phyloP scores from a whole-genome alignment of 1,284 basidiomycete species.

The Apiotrichum laibachii region DNA sequence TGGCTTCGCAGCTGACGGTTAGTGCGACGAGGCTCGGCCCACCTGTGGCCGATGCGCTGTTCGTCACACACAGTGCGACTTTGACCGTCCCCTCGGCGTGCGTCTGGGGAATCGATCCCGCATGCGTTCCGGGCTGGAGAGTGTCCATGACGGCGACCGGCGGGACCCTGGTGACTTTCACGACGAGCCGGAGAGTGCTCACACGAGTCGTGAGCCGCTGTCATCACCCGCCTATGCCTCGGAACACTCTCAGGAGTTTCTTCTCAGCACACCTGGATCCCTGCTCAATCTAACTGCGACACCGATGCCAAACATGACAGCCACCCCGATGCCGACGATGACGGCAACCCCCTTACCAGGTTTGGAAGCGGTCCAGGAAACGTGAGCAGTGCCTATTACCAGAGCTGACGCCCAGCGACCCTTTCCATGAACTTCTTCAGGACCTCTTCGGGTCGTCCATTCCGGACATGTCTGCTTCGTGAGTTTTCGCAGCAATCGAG shows the following conservation, averaged over 20 bases:
- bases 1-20: neutral
- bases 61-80: conserved; percentile 12
- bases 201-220: no score
- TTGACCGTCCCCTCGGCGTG: conserved; percentile 15
- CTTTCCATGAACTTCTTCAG: conserved; percentile 16
- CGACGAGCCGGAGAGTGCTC: no score
- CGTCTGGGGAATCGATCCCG: conserved; percentile 11
- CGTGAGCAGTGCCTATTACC: neutral
- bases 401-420: conserved; percentile 3
- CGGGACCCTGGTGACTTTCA: neutral
- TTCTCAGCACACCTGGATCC: no score
- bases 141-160: neutral
- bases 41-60: conserved; percentile 11
- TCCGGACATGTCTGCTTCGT: conserved; percentile 1
- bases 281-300: no score
- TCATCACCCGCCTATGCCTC: no score
- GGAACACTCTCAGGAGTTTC: no score
- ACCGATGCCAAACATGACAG: no score
- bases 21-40: conserved; percentile 18
- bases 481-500: neutral
- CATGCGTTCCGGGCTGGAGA: neutral
- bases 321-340: neutral
- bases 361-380: neutral
- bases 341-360: neutral
- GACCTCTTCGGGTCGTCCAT: conserved; percentile 14